Evolutionary conservation across 2,329 filamentous ascomycete species (phyloP).

Genomic region (Triangularia setosa): DNA sequence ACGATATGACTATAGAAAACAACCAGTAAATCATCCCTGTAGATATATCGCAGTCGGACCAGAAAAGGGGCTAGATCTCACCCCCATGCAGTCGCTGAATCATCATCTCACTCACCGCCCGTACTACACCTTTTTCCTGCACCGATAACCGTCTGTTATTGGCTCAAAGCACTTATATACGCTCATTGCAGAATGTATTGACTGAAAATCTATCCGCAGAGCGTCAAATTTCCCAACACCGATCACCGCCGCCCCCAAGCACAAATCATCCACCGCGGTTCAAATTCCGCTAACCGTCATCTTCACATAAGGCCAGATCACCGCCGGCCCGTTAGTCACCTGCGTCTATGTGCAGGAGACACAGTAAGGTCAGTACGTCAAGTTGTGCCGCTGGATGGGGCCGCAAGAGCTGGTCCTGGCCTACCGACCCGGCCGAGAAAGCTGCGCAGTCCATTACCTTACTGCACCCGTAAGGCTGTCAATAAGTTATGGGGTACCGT

Average conservation of each 20-base stretch:
- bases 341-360: background rate
- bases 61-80: background rate
- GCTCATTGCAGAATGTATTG: background rate
- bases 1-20: no score
- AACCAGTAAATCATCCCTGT: no score
- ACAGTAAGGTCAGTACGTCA: background rate
- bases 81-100: background rate
- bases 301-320: background rate
- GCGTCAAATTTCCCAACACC: background rate
- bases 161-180: background rate
- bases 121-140: background rate
- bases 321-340: background rate
- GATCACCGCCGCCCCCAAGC: background rate
- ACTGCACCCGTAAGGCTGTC: background rate
- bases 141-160: background rate
- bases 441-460: background rate
- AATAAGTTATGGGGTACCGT: background rate
- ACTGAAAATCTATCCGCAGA: background rate
- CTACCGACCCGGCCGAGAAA: background rate
- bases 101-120: background rate
- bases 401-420: background rate
- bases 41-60: no score
- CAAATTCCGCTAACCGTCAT: background rate
- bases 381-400: background rate
- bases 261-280: background rate